Evolutionary conservation across 129 eudicot species (phyloP).

Genomic region (Chrysanthemum lavandulifolium): DNA sequence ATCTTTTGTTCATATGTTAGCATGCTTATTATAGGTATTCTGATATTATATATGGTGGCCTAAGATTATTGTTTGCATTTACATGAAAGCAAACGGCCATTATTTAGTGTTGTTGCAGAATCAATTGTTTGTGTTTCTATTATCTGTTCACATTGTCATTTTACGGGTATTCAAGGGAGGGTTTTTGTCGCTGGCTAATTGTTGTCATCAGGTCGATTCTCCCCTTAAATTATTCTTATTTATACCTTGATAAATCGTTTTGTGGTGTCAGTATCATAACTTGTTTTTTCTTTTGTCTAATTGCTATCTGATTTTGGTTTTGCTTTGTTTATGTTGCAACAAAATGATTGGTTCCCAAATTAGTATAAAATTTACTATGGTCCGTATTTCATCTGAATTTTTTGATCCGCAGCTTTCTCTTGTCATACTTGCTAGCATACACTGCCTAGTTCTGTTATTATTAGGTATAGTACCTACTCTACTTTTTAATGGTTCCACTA

Average conservation of each 20-base stretch:
- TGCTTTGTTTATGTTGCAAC: background rate
- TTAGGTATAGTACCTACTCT: background rate
- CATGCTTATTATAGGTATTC: too few species aligned
- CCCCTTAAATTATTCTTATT: too few species aligned
- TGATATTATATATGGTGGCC: too few species aligned
- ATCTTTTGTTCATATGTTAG: too few species aligned
- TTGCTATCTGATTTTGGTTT: background rate
- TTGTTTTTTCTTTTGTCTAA: background rate
- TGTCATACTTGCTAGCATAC: background rate
- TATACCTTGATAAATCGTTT: too few species aligned
- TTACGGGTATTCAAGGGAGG: too few species aligned
- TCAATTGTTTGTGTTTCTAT: background rate
- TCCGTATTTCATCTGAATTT: background rate
- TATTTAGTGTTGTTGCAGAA: conserved; percentile 7
- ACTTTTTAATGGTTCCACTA: background rate
- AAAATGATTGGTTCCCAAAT: conserved; percentile 3
- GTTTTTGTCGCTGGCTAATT: too few species aligned
- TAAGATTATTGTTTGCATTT: background rate
- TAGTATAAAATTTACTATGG: background rate
- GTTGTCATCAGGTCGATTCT: too few species aligned
- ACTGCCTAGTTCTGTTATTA: background rate
- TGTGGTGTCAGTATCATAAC: background rate
- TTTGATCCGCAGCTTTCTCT: background rate
- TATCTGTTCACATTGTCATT: background rate
- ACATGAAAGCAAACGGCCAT: conserved; percentile 7